These are phyloP conservation scores for Plantago lanceolata DNA, from an alignment of 305 asterid genomes.

Conservation along the genomic window DNA sequence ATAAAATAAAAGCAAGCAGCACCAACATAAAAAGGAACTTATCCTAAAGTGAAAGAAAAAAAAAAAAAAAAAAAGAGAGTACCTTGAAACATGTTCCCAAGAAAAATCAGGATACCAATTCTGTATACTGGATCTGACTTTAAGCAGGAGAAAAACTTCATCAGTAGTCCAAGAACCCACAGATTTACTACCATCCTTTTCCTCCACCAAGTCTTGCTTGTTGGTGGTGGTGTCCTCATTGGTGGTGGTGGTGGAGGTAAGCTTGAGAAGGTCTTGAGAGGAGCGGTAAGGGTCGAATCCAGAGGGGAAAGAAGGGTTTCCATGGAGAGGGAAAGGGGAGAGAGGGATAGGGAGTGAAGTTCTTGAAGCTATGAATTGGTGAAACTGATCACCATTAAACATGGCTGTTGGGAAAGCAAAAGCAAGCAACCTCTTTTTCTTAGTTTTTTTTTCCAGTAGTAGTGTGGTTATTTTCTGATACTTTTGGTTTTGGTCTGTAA, in stretches of 20 bases:
- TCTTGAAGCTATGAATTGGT: slow-evolving; percentile 12
- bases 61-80: not conserved
- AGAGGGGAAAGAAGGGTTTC: not conserved
- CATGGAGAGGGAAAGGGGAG: slow-evolving; percentile 5
- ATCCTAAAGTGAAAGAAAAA: not conserved
- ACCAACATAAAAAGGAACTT: not conserved
- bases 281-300: slow-evolving; percentile 11
- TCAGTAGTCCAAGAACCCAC: slow-evolving; percentile 9
- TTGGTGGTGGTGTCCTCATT: too few species aligned
- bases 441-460: not conserved
- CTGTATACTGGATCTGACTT: slow-evolving; percentile 16
- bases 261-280: not conserved
- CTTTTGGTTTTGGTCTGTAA: not conserved
- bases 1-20: slow-evolving; percentile 1
- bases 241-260: not conserved
- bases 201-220: not conserved
- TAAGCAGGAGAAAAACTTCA: slow-evolving; percentile 8
- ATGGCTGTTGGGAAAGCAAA: not conserved
- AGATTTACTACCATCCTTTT: not conserved
- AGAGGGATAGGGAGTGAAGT: slow-evolving; percentile 14
- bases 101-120: slow-evolving; percentile 19
- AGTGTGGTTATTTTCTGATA: not conserved
- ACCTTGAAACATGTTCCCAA: slow-evolving; percentile 20
- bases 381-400: slow-evolving; percentile 13
- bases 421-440: not conserved